A percentile compares a stretch with the other conserved stretches of the same genome.
phyloP scores from a whole-genome alignment of 345 rosid species.

The Corchorus olitorius region DNA sequence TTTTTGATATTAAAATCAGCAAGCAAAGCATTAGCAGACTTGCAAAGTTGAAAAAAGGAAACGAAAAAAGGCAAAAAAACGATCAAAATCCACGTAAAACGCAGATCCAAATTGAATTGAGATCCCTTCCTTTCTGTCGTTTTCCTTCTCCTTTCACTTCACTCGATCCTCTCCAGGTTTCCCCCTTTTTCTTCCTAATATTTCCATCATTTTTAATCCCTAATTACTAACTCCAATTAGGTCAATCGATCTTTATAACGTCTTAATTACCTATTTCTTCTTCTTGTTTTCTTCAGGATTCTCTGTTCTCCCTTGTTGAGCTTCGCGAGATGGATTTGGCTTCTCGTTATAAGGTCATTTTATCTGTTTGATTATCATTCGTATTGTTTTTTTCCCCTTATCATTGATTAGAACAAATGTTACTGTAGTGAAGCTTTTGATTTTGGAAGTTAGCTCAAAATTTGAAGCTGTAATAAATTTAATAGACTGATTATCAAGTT shows the following conservation, averaged over 20 bases:
- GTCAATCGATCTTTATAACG: background rate
- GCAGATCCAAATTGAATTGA: background rate
- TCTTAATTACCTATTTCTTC: conserved; percentile 11
- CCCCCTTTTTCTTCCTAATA: background rate
- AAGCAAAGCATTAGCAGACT: background rate
- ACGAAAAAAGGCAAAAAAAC: background rate
- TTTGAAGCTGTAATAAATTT: background rate
- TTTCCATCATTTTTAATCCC: background rate
- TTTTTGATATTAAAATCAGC: background rate
- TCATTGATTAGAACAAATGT: conserved; percentile 1
- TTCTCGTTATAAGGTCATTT: conserved; percentile 79
- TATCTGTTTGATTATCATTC: background rate
- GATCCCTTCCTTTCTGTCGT: background rate
- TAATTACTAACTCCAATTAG: background rate
- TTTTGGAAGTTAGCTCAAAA: too few species aligned
- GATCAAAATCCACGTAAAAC: conserved; percentile 19
- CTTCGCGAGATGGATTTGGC: conserved; percentile 71
- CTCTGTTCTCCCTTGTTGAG: conserved; percentile 10
- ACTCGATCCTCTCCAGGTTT: conserved; percentile 6
- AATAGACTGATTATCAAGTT: background rate
- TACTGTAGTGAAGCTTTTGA: background rate
- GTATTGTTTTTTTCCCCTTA: background rate
- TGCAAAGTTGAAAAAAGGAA: background rate
- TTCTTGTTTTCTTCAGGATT: conserved; percentile 31
- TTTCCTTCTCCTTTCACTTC: background rate